A percentile compares a stretch with the other conserved stretches of the same genome.
Conservation (phyloP, 2,329 filamentous ascomycete species). For the Fusarium pseudonygamai region DNA sequence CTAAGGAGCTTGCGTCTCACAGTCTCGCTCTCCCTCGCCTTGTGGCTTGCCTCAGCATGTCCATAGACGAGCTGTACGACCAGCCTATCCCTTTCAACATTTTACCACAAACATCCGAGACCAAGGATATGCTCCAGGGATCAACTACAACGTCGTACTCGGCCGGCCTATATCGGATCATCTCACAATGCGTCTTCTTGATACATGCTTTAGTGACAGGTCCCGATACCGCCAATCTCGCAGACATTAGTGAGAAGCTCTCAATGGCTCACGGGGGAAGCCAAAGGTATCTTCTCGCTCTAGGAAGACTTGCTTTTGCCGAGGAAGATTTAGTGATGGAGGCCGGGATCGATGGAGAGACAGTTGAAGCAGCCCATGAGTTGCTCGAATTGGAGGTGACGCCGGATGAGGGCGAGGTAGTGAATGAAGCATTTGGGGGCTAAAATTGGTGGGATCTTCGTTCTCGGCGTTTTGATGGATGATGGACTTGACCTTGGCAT, state of each 20-base stretch:
- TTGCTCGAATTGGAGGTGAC: slow-evolving; percentile 84
- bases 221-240: slow-evolving; percentile 54
- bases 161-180: slow-evolving; percentile 54
- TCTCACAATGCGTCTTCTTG: slow-evolving; percentile 59
- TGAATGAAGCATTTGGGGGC: slow-evolving; percentile 54
- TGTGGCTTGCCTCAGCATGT: slow-evolving; percentile 68
- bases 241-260: slow-evolving; percentile 77
- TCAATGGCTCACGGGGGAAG: slow-evolving; percentile 74
- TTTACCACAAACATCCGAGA: slow-evolving; percentile 40
- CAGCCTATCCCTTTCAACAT: slow-evolving; percentile 56
- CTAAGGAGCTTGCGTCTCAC: slow-evolving; percentile 73
- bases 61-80: slow-evolving; percentile 80
- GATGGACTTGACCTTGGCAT: not conserved
- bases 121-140: not conserved
- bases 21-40: slow-evolving; percentile 77
- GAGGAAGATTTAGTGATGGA: slow-evolving; percentile 83
- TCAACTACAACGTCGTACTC: slow-evolving; percentile 33
- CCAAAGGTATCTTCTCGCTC: slow-evolving; percentile 82
- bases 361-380: slow-evolving; percentile 82
- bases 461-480: slow-evolving; percentile 27
- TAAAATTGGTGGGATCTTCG: slow-evolving; percentile 29
- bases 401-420: slow-evolving; percentile 69
- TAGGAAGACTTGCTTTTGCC: slow-evolving; percentile 86
- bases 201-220: slow-evolving; percentile 64
- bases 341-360: slow-evolving; percentile 77